These are phyloP conservation scores for Phytopythium boreale DNA, from an alignment of 352 stramenopile genomes.

Conservation along the genomic window DNA sequence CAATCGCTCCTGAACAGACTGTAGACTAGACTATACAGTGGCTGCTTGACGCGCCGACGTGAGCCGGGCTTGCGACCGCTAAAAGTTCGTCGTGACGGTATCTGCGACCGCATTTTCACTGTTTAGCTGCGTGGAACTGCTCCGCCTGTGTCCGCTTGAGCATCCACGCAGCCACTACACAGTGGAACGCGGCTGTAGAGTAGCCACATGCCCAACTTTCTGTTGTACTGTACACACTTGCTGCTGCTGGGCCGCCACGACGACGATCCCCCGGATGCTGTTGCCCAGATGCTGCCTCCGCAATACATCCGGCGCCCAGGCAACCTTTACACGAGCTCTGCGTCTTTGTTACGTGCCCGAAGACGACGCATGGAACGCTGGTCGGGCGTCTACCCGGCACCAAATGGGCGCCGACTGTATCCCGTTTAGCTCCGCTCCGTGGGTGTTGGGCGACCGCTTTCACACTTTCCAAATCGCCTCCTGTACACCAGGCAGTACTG, in stretches of 20 bases:
- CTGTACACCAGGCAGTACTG: not conserved
- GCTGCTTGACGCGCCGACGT: not conserved
- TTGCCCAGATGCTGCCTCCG: not conserved
- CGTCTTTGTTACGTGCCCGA: not conserved
- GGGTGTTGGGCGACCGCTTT: not conserved
- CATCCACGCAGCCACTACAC: not conserved
- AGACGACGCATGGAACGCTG: not conserved
- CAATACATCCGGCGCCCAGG: not conserved
- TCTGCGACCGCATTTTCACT: not conserved
- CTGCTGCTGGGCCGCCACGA: too few species aligned
- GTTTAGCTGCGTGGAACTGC: not conserved
- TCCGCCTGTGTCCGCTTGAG: not conserved
- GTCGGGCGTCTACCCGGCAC: not conserved
- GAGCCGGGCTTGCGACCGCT: not conserved
- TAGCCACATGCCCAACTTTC: not conserved
- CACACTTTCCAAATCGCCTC: not conserved
- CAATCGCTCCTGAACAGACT: not conserved
- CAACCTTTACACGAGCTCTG: not conserved
- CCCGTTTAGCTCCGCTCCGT: not conserved
- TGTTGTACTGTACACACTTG: not conserved
- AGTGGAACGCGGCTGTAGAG: not conserved
- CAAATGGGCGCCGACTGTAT: not conserved
- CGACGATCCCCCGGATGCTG: too few species aligned
- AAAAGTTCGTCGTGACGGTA: not conserved
- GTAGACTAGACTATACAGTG: too few species aligned